A percentile compares a stretch with the other conserved stretches of the same genome.
Conservation (phyloP, 805 yeast species). For the Kazachstania psychrophila region DNA sequence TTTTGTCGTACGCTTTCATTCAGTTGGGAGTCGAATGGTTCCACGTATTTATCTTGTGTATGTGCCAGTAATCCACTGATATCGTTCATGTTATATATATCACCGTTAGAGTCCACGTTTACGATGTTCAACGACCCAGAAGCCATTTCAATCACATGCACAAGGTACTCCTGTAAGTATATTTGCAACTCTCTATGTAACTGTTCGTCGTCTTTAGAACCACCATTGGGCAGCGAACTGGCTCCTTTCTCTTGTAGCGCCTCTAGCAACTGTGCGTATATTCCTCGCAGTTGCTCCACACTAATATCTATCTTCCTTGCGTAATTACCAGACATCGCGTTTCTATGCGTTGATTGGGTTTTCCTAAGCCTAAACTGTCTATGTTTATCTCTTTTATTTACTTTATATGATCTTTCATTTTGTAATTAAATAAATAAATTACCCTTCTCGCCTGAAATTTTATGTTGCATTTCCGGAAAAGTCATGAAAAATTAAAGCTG, state of each 20-base stretch:
- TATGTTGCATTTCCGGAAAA: too few relatives aligned
- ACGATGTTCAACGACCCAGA: constrained; percentile 49
- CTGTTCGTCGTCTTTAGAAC: constrained; percentile 6
- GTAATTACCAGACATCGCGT: neutral
- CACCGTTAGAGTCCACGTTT: constrained; percentile 36
- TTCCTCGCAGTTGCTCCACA: constrained; percentile 18
- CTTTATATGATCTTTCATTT: neutral
- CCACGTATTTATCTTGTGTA: constrained; percentile 34
- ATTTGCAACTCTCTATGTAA: constrained; percentile 18
- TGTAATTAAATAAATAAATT: neutral
- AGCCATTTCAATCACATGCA: constrained; percentile 41
- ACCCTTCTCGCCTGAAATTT: too few relatives aligned
- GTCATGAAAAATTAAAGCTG: too few relatives aligned
- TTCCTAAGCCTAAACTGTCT: neutral
- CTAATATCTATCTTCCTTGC: constrained; percentile 1
- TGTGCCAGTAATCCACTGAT: constrained; percentile 14
- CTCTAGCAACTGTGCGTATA: constrained; percentile 24
- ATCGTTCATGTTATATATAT: constrained; percentile 3
- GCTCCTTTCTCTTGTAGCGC: constrained; percentile 16
- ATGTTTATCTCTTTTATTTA: neutral
- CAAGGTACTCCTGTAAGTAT: constrained; percentile 18
- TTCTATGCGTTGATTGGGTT: neutral
- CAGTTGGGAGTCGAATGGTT: constrained; percentile 60
- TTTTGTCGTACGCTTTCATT: constrained; percentile 49
- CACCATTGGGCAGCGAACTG: constrained; percentile 13